phyloP scores from a whole-genome alignment of 345 rosid species.

The Salix suchowensis region DNA sequence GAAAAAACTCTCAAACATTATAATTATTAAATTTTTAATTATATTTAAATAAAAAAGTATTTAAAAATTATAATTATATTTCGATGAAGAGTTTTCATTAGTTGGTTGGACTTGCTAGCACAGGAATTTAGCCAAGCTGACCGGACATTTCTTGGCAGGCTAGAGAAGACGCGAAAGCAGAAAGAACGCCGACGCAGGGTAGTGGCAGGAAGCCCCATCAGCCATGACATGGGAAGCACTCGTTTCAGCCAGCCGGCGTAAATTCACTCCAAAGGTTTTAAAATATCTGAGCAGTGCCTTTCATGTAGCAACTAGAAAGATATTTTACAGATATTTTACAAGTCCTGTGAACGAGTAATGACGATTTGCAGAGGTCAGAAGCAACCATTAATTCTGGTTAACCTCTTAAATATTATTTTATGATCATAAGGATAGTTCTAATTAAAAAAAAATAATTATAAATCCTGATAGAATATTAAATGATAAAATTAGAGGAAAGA shows the following conservation, averaged over 20 bases:
- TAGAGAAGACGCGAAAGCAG: background rate
- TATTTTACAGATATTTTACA: background rate
- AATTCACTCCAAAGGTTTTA: background rate
- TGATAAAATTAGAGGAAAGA: too few relatives aligned
- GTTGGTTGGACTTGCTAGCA: too few relatives aligned
- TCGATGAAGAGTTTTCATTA: too few relatives aligned
- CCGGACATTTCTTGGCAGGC: background rate
- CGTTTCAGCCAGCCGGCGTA: background rate
- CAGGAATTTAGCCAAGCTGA: background rate
- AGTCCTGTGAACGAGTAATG: background rate
- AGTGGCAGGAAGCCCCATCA: conserved; percentile 24
- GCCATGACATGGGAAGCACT: conserved; percentile 44
- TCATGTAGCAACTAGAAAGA: background rate
- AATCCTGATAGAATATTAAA: too few relatives aligned
- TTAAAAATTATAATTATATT: too few relatives aligned
- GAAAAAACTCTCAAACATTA: too few relatives aligned
- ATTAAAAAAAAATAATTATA: too few relatives aligned
- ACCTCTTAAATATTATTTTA: too few relatives aligned
- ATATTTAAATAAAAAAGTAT: too few relatives aligned
- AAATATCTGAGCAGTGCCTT: background rate
- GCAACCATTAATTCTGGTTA: too few relatives aligned
- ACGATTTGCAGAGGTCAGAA: background rate
- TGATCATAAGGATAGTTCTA: too few relatives aligned
- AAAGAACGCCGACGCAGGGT: conserved; percentile 11
- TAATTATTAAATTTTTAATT: too few relatives aligned